Percentiles rank a stretch among this genome's conserved stretches.
Evolutionary conservation across 2,329 filamentous ascomycete species (phyloP).

Genomic region (Hyphodiscus sp.): DNA sequence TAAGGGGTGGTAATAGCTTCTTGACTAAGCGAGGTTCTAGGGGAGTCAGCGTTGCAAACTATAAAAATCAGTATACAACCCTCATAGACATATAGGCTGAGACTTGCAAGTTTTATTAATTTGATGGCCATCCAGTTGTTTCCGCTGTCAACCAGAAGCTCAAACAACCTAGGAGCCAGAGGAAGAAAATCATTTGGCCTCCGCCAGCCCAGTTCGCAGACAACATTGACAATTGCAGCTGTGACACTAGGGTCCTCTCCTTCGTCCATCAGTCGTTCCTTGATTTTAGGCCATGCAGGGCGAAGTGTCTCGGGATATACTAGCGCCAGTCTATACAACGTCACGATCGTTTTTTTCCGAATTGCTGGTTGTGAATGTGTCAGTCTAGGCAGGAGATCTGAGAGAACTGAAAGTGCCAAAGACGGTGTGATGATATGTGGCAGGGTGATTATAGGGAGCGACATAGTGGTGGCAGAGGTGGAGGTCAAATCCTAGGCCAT

Average conservation of each 20-base stretch:
- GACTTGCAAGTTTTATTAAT: conserved; percentile 82
- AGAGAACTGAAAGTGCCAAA: conserved; percentile 80
- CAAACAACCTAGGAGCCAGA: conserved; percentile 84
- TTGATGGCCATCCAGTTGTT: conserved; percentile 99
- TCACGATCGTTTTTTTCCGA: conserved; percentile 93
- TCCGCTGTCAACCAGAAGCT: conserved; percentile 80
- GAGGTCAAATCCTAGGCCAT: conserved; percentile 61
- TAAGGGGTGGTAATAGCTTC: conserved; percentile 85
- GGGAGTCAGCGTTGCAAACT: conserved; percentile 93
- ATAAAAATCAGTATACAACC: conserved; percentile 57
- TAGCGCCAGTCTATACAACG: conserved; percentile 83
- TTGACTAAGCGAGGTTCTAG: conserved; percentile 85
- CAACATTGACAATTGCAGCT: conserved; percentile 91
- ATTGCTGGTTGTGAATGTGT: conserved; percentile 80
- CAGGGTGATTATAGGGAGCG: conserved; percentile 81
- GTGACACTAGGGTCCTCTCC: conserved; percentile 89
- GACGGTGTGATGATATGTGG: conserved; percentile 92
- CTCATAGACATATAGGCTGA: conserved; percentile 18
- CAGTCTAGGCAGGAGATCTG: conserved; percentile 79
- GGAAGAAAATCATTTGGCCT: conserved; percentile 90
- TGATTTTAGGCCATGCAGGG: conserved; percentile 95
- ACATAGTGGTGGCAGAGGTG: conserved; percentile 67
- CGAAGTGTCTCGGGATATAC: conserved; percentile 95
- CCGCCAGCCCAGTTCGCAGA: conserved; percentile 93
- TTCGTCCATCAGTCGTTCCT: conserved; percentile 85